Evolutionary conservation across 306 rosid species (phyloP), one percentile per base, ranked within the genome.

Genomic region (Mimosa bimucronata): DNA sequence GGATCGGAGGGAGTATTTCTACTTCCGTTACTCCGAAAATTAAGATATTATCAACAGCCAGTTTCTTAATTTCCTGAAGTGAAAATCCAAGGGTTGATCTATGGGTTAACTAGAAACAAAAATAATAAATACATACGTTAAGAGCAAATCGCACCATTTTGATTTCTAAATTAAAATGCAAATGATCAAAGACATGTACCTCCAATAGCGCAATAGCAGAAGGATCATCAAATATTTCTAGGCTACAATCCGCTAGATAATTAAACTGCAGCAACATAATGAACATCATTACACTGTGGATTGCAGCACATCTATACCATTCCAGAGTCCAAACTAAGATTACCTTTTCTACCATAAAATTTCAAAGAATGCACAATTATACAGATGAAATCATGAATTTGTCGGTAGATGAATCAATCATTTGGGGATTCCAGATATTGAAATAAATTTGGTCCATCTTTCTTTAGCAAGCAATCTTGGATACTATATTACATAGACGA

Each of bases 171-270:
- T 55, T 64, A 84, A 30, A 69, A 64, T 75, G 82, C 69, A 18
- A 45, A 78, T 18, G 26, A 79, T 69, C 34, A 74, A 82, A 58
- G 65, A 86, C 25, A 31, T 58, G 48, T 79, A 95, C 99, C 99
- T 93, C 93, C 74, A 88, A 18, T 72, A 91, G 77, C 66, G 97
- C 97, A 83, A 79, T 76, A 64, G 89, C 85, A 71, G 93, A 80
- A 23, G 99, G 99, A 88, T 95, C 99, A 30, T 95, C 97, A 48
- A 90, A 89, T 66, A 93, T 90, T 86, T 95, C 99, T 81, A 91
- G 93, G 80, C 98, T 95, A 73, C 96, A 94, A 85, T 94, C 98
- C 52, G 87, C 92, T 66, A 89, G 84, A 78, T 92, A 94, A 88
- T 94, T 94, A 79, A 92, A 84, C 97, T 94, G 91, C 84, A 78